These are phyloP conservation scores for Puccinellia tenuiflora DNA, from an alignment of 176 grass and related monocot species.

Conservation along the genomic window DNA sequence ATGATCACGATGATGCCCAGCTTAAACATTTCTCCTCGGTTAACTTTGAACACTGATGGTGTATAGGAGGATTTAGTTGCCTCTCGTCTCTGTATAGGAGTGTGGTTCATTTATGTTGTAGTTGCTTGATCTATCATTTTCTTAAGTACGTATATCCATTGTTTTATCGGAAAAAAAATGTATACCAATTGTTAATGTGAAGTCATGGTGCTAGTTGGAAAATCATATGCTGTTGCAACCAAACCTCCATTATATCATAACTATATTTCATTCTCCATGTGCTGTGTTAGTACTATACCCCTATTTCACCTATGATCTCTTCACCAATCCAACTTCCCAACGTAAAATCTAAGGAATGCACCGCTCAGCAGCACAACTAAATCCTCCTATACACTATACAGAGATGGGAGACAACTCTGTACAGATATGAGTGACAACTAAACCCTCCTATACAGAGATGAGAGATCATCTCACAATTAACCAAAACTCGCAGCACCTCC, in stretches of 20 bases:
- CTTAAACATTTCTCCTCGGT: too few relatives aligned
- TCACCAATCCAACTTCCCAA: background rate
- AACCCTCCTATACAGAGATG: background rate
- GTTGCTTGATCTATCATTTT: background rate
- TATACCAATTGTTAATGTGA: background rate
- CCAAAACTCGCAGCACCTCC: background rate
- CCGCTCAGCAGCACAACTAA: background rate
- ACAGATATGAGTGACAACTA: background rate
- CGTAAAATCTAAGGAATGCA: background rate
- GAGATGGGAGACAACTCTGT: background rate
- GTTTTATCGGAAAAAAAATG: too few relatives aligned
- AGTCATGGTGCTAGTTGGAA: background rate
- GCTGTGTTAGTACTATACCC: background rate
- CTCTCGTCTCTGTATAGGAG: too few relatives aligned
- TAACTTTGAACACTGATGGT: too few relatives aligned
- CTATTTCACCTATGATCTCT: background rate
- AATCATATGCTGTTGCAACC: background rate
- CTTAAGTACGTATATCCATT: background rate
- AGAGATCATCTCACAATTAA: slow-evolving; percentile 3
- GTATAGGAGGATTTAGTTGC: too few relatives aligned
- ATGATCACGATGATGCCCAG: background rate
- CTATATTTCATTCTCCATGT: background rate
- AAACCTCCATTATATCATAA: background rate
- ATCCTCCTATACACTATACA: background rate
- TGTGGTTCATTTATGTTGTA: background rate